Percentiles rank a stretch among this genome's conserved stretches.
Conservation (phyloP, 1,139 yeast species). For the Keqinozyma sinolaborantium region DNA sequence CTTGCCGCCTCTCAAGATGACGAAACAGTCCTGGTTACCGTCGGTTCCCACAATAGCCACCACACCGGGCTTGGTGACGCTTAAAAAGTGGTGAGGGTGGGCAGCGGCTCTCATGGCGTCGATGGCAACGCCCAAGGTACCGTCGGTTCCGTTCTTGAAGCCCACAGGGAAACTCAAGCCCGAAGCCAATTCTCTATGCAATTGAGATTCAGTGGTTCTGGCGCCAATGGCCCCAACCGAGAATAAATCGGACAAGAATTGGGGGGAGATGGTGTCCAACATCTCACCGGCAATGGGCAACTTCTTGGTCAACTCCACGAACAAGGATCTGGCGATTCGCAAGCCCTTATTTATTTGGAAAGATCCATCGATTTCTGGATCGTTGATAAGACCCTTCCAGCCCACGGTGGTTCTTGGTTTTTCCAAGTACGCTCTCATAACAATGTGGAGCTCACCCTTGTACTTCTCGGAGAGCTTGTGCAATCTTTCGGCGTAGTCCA, state of each 20-base stretch:
- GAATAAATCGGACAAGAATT: constrained; percentile 84
- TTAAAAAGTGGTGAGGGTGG: constrained; percentile 89
- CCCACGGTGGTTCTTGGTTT: constrained; percentile 99
- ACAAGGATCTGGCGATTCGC: constrained; percentile 82
- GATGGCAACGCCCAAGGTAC: constrained; percentile 84
- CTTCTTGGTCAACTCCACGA: constrained; percentile 70
- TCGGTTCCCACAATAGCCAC: constrained; percentile 95
- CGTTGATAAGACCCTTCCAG: constrained; percentile 97
- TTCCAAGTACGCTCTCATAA: constrained; percentile 97
- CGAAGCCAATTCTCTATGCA: constrained; percentile 93
- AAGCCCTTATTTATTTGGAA: constrained; percentile 95
- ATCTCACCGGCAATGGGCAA: constrained; percentile 96
- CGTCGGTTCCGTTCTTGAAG: constrained; percentile 96
- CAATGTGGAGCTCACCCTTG: constrained; percentile 72
- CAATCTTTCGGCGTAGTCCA: constrained; percentile 77
- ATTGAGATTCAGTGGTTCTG: constrained; percentile 94
- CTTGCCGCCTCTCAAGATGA: constrained; percentile 94
- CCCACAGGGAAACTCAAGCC: constrained; percentile 97
- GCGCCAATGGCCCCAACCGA: constrained; percentile 98
- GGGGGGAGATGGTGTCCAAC: constrained; percentile 97
- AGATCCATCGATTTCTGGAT: constrained; percentile 92
- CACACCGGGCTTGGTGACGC: constrained; percentile 84
- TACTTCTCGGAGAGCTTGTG: constrained; percentile 57
- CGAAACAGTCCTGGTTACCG: constrained; percentile 88
- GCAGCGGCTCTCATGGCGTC: constrained; percentile 94